A percentile compares a stretch with the other conserved stretches of the same genome.
These are phyloP conservation scores for Helichrysum umbraculigerum DNA, from an alignment of 129 eudicot species.

Conservation along the genomic window DNA sequence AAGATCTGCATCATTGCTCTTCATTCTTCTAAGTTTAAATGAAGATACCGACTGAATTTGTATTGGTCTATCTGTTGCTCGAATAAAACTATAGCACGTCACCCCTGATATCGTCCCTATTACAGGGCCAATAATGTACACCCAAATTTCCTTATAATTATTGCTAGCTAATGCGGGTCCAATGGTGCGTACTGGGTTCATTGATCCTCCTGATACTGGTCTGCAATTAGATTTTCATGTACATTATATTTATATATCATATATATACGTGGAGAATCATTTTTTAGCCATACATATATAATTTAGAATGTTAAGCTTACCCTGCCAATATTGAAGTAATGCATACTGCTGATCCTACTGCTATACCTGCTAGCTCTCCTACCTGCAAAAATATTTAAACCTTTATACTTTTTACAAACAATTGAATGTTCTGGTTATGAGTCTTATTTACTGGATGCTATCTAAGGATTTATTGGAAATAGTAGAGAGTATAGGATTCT, in stretches of 20 bases:
- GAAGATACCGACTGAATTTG: conserved; percentile 44
- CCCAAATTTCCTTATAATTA: conserved; percentile 72
- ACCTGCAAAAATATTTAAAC: conserved; percentile 46
- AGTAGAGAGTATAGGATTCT: not conserved
- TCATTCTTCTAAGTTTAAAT: conserved; percentile 47
- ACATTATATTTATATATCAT: too few relatives aligned
- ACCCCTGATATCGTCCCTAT: conserved; percentile 63
- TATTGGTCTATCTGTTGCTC: conserved; percentile 44
- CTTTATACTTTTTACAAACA: too few relatives aligned
- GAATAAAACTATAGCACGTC: conserved; percentile 60
- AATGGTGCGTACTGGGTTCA: conserved; percentile 86
- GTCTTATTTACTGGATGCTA: not conserved
- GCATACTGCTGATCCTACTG: conserved; percentile 92
- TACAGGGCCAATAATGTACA: conserved; percentile 69
- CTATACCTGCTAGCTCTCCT: too few relatives aligned
- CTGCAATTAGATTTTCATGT: conserved; percentile 40
- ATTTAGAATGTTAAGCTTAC: conserved; percentile 33
- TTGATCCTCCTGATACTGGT: conserved; percentile 89
- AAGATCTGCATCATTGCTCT: conserved; percentile 39
- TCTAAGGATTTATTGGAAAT: not conserved
- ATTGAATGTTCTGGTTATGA: too few relatives aligned
- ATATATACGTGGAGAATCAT: not conserved
- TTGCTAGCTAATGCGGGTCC: conserved; percentile 87
- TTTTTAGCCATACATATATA: not conserved
- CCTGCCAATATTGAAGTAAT: conserved; percentile 91